Conservation (phyloP, 2,329 filamentous ascomycete species). For the Clonostachys sp. region DNA sequence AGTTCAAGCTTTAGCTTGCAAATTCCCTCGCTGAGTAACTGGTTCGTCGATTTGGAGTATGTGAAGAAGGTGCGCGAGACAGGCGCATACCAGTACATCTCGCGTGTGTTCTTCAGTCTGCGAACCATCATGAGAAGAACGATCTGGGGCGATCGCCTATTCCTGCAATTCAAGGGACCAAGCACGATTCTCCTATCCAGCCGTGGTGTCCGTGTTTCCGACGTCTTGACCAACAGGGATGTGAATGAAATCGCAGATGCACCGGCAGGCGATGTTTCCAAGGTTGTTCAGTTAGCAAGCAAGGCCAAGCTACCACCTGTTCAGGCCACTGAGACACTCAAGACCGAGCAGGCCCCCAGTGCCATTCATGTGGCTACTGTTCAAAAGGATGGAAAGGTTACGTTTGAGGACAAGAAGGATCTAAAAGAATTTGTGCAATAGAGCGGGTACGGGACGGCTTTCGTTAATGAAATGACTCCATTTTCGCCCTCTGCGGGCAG, state of each 20-base stretch:
- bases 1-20: slow-evolving; percentile 72
- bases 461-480: not conserved
- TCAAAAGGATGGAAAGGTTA: slow-evolving; percentile 59
- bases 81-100: slow-evolving; percentile 65
- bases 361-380: slow-evolving; percentile 53
- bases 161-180: slow-evolving; percentile 85
- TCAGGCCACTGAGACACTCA: slow-evolving; percentile 13
- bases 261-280: slow-evolving; percentile 65
- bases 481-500: not conserved
- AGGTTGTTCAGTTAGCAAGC: slow-evolving; percentile 36
- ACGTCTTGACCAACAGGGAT: slow-evolving; percentile 72
- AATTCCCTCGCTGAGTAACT: slow-evolving; percentile 62
- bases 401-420: slow-evolving; percentile 56
- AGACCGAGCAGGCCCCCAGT: slow-evolving; percentile 27
- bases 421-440: slow-evolving; percentile 50
- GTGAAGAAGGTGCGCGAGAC: slow-evolving; percentile 69
- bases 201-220: slow-evolving; percentile 72
- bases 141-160: slow-evolving; percentile 91
- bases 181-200: slow-evolving; percentile 84
- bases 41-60: slow-evolving; percentile 69
- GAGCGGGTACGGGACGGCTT: slow-evolving; percentile 3
- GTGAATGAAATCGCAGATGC: slow-evolving; percentile 87
- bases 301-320: not conserved
- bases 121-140: slow-evolving; percentile 75
- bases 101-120: slow-evolving; percentile 60